Conservation (phyloP, 345 rosid species). For the Salix suchowensis region DNA sequence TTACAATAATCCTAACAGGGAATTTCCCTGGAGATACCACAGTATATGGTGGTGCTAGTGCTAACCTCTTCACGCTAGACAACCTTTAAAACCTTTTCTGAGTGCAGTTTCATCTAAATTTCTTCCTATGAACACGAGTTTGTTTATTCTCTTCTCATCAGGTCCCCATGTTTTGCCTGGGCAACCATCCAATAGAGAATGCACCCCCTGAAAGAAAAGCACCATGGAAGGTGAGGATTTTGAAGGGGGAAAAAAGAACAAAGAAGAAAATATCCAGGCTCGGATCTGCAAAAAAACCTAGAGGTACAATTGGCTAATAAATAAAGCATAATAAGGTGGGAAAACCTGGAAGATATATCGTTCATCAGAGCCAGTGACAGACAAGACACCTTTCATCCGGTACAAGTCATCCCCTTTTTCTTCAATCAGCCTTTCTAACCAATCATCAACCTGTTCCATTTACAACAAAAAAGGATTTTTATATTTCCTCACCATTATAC, state of each 20-base stretch:
- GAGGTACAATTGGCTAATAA: not conserved
- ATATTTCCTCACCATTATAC: not conserved
- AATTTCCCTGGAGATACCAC: not conserved
- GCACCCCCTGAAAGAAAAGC: conserved; percentile 43
- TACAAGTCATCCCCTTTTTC: conserved; percentile 71
- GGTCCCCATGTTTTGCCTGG: conserved; percentile 56
- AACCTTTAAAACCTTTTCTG: conserved; percentile 61
- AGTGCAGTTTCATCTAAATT: conserved; percentile 55
- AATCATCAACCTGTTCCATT: conserved; percentile 57
- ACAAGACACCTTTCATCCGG: conserved; percentile 66
- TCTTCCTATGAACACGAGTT: conserved; percentile 64
- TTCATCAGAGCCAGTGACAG: conserved; percentile 41
- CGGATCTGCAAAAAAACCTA: not conserved
- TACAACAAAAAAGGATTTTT: conserved; percentile 2
- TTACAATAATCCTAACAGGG: not conserved
- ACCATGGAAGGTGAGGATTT: not conserved
- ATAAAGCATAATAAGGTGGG: not conserved
- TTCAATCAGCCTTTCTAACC: conserved; percentile 65
- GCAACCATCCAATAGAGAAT: conserved; percentile 55
- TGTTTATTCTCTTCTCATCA: conserved; percentile 59
- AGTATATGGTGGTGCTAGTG: too few species aligned
- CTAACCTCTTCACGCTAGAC: conserved; percentile 33
- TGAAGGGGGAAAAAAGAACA: too few species aligned
- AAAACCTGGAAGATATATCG: conserved; percentile 64
- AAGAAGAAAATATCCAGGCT: too few species aligned